phyloP scores from a whole-genome alignment of 129 eudicot species.

The Artemisia tridentata region DNA sequence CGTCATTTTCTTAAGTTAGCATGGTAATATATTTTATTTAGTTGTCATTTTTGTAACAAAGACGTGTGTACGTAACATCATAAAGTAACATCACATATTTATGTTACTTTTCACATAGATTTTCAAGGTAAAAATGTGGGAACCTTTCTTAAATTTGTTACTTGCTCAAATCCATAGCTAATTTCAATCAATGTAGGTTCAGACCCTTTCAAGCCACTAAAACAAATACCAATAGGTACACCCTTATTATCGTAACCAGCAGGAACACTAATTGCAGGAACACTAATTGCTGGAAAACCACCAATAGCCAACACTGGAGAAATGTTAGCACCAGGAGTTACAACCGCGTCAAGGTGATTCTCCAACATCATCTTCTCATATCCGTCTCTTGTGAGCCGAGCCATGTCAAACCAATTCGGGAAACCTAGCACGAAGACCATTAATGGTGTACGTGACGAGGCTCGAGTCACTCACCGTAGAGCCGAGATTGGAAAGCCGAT shows the following conservation, averaged over 20 bases:
- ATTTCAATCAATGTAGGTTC: slow-evolving; percentile 66
- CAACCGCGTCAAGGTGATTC: slow-evolving; percentile 59
- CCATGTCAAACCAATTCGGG: too few relatives aligned
- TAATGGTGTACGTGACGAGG: too few relatives aligned
- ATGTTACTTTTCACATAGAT: neutral
- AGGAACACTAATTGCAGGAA: slow-evolving; percentile 79
- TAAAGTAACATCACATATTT: neutral
- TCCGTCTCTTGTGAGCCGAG: slow-evolving; percentile 38
- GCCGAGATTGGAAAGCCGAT: too few relatives aligned
- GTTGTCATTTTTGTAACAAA: too few relatives aligned
- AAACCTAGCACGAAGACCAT: too few relatives aligned
- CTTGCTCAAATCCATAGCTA: slow-evolving; percentile 67
- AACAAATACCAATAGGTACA: slow-evolving; percentile 60
- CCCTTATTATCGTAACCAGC: slow-evolving; percentile 57
- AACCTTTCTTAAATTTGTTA: neutral
- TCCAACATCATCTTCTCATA: slow-evolving; percentile 53
- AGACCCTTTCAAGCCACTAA: slow-evolving; percentile 57
- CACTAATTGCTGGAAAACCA: slow-evolving; percentile 75
- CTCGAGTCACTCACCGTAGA: too few relatives aligned
- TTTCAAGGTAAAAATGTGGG: neutral
- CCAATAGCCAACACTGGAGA: slow-evolving; percentile 60
- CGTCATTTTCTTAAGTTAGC: neutral
- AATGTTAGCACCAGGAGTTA: slow-evolving; percentile 39
- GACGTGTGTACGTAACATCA: too few relatives aligned
- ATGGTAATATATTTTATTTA: too few relatives aligned